Conservation (phyloP, 2,329 filamentous ascomycete genomes). For the Phoma sp. region DNA sequence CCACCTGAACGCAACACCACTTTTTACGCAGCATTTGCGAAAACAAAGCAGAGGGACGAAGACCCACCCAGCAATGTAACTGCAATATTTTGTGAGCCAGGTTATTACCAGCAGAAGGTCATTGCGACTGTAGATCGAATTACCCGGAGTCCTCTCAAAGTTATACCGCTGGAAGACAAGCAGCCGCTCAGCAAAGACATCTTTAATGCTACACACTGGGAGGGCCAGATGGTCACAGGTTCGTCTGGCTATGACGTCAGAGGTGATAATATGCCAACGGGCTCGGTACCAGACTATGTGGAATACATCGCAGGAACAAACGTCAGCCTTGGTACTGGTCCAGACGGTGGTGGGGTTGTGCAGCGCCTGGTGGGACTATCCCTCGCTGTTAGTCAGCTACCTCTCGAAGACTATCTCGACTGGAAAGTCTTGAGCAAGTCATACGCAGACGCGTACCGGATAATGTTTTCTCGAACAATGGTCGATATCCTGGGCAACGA, state of each 20-base stretch:
- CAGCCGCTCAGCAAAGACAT: neutral
- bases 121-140: constrained; percentile 47
- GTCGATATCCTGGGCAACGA: constrained; percentile 35
- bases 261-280: constrained; percentile 19
- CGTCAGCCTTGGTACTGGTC: constrained; percentile 15
- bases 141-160: neutral
- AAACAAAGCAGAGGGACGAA: constrained; percentile 17
- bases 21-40: constrained; percentile 29
- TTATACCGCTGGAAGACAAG: constrained; percentile 2
- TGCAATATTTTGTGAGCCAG: constrained; percentile 29
- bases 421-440: constrained; percentile 40
- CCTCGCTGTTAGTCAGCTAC: constrained; percentile 34
- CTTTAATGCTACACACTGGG: neutral
- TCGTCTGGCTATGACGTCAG: neutral
- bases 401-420: constrained; percentile 46
- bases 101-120: constrained; percentile 58
- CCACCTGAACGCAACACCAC: constrained; percentile 44
- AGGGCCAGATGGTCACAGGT: constrained; percentile 10
- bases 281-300: constrained; percentile 14
- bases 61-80: constrained; percentile 30
- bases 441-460: constrained; percentile 52
- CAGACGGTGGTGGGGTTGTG: neutral
- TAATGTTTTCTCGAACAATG: constrained; percentile 53
- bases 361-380: constrained; percentile 50
- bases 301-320: constrained; percentile 17